Evolutionary conservation across 345 rosid genomes (phyloP).

Genomic region (Euclidium syriacum): DNA sequence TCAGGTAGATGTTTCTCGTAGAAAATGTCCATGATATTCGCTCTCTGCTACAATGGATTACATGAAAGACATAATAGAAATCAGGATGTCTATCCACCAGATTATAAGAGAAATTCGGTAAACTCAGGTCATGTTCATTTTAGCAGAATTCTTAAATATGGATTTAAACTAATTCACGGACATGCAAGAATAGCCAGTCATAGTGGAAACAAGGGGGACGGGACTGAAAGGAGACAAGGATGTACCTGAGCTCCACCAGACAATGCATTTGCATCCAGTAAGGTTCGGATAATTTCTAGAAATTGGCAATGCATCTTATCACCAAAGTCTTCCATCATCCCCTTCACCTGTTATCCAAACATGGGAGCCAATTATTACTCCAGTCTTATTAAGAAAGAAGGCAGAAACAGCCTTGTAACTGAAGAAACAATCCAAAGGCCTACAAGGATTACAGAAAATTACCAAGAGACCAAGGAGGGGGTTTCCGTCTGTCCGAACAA

Average conservation of each 20-base stretch:
- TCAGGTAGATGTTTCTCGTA: slow-evolving; percentile 90
- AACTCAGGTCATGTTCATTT: too few relatives aligned
- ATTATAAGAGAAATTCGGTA: background rate
- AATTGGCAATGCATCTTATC: slow-evolving; percentile 97
- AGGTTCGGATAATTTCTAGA: slow-evolving; percentile 94
- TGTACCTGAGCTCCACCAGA: slow-evolving; percentile 79
- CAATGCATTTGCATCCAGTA: slow-evolving; percentile 80
- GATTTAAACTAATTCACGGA: too few relatives aligned
- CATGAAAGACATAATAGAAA: background rate
- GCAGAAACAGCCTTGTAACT: background rate
- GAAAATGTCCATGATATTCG: slow-evolving; percentile 75
- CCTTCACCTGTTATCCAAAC: slow-evolving; percentile 63
- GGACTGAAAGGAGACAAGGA: slow-evolving; percentile 10
- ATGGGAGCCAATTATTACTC: background rate
- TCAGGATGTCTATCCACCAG: slow-evolving; percentile 5
- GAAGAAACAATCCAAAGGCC: slow-evolving; percentile 8
- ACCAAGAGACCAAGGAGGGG: slow-evolving; percentile 90
- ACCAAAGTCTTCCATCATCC: slow-evolving; percentile 93
- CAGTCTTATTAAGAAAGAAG: background rate
- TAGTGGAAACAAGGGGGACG: too few relatives aligned
- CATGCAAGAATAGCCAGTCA: slow-evolving; percentile 2
- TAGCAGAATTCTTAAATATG: too few relatives aligned
- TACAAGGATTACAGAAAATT: slow-evolving; percentile 24
- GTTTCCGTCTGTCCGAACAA: slow-evolving; percentile 75
- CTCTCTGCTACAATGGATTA: slow-evolving; percentile 59